Evolutionary conservation across 805 yeast species (phyloP).

Genomic region (Kuraishia floccosa): DNA sequence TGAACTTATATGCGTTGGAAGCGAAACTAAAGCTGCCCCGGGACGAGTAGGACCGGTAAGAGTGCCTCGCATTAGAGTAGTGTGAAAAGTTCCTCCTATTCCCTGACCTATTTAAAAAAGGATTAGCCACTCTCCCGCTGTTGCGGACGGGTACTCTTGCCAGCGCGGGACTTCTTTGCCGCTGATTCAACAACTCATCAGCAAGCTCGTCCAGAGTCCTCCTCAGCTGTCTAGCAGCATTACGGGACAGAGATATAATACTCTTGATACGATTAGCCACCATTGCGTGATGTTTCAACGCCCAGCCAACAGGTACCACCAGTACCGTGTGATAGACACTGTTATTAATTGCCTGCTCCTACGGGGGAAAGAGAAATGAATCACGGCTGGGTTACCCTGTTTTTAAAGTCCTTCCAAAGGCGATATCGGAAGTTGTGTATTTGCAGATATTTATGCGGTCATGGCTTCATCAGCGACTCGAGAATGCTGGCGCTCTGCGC

Average conservation of each 20-base stretch:
- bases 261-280: too few relatives aligned
- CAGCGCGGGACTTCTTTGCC: constrained; percentile 15
- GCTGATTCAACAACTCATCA: constrained; percentile 15
- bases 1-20: not conserved
- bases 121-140: constrained; percentile 6
- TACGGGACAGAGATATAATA: constrained; percentile 31
- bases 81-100: constrained; percentile 6
- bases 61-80: constrained; percentile 21
- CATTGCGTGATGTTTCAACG: too few relatives aligned
- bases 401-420: too few relatives aligned
- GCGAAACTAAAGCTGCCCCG: not conserved
- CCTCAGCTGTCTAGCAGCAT: constrained; percentile 33
- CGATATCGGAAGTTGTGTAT: too few relatives aligned
- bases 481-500: not conserved
- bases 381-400: too few relatives aligned
- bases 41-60: constrained; percentile 17
- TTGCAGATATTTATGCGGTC: too few relatives aligned
- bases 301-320: too few relatives aligned
- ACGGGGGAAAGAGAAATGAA: too few relatives aligned
- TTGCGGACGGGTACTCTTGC: constrained; percentile 28
- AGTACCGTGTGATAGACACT: too few relatives aligned
- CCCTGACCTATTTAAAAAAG: constrained; percentile 10
- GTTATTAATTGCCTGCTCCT: too few relatives aligned
- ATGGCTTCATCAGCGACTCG: constrained; percentile 2
- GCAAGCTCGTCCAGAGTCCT: constrained; percentile 37